Evolutionary conservation across 768 basidiomycete species (phyloP).

Genomic region (Trametes cinnabarina): DNA sequence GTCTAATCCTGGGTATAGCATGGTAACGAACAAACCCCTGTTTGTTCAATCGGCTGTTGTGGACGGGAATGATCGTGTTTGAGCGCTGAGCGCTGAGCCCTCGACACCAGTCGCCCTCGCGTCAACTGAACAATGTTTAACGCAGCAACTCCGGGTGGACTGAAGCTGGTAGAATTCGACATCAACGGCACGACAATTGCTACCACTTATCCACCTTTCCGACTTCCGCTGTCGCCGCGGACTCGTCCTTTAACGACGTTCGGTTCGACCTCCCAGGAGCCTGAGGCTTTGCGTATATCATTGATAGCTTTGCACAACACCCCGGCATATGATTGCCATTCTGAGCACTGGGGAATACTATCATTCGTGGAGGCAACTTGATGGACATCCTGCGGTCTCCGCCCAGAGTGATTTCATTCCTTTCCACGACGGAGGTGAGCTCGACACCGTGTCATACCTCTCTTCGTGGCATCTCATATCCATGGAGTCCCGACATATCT

Average conservation of each 20-base stretch:
- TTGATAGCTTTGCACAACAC: slow-evolving; percentile 12
- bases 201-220: slow-evolving; percentile 21
- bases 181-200: slow-evolving; percentile 12
- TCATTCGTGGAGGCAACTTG: slow-evolving; percentile 21
- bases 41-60: slow-evolving; percentile 24
- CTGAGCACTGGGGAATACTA: slow-evolving; percentile 16
- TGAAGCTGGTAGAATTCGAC: slow-evolving; percentile 20
- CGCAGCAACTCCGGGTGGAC: slow-evolving; percentile 12
- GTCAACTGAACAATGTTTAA: slow-evolving; percentile 16
- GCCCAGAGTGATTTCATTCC: slow-evolving; percentile 6
- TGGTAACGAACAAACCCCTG: slow-evolving; percentile 19
- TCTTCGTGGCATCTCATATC: not conserved
- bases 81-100: too few species aligned
- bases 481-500: slow-evolving; percentile 5
- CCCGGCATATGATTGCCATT: slow-evolving; percentile 15
- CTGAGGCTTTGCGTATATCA: slow-evolving; percentile 16
- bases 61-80: slow-evolving; percentile 22
- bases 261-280: slow-evolving; percentile 23
- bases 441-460: not conserved
- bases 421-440: slow-evolving; percentile 16
- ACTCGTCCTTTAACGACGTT: slow-evolving; percentile 23
- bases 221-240: slow-evolving; percentile 14
- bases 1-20: slow-evolving; percentile 14
- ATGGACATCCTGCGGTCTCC: not conserved
- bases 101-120: slow-evolving; percentile 23